Base-by-base conservation (phyloP, 208 protist species). In the Acanthamoeba sp. region DNA sequence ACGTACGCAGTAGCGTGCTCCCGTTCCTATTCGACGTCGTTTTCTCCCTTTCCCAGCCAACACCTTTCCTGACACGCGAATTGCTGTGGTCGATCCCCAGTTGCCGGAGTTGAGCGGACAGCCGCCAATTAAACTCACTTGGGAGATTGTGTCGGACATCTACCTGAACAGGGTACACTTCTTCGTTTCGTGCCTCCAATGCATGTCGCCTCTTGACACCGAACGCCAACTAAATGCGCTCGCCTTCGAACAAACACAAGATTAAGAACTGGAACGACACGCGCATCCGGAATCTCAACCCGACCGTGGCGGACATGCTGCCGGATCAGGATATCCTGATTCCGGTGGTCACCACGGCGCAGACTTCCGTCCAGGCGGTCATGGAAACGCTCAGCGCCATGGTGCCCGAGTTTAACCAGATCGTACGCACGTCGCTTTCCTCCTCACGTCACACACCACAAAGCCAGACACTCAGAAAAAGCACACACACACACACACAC, bases 231-330 rank as follows among this genome's bases (percentile, higher is more conserved):
- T n/a, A n/a, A n/a, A n/a, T n/a, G n/a, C n/a, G n/a, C n/a, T n/a
- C n/a, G n/a, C n/a, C n/a, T n/a, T n/a, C n/a, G n/a, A n/a, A n/a
- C n/a, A n/a, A n/a, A n/a, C n/a, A n/a, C n/a, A n/a, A 69, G 62
- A 34, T 69, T 29, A 69, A 69, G 62, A 69, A 69, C n/a, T 69
- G 62, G 62, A 69, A 69, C 62, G 62, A 69, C 62, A 69, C 62
- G 62, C 62, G 62, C 62, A 69, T 69, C 6, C 62, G 62, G 10
- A 29, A 36, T 7, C 62, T 69, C 29, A 69, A 69, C n/a, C 62
- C 62, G 9, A 16, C 62, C n/a, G 62, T 69, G 62, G 62, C 62
- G 10, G 27, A 69, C 29, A 24, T 32, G 10, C n/a, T 69, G 62
- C 62, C 62, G 29, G 36, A 69, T 29, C 62, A 69, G 7, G 62